These are phyloP conservation scores for Nannizzia gypsea DNA, from an alignment of 2,329 filamentous ascomycete species.

Conservation along the genomic window DNA sequence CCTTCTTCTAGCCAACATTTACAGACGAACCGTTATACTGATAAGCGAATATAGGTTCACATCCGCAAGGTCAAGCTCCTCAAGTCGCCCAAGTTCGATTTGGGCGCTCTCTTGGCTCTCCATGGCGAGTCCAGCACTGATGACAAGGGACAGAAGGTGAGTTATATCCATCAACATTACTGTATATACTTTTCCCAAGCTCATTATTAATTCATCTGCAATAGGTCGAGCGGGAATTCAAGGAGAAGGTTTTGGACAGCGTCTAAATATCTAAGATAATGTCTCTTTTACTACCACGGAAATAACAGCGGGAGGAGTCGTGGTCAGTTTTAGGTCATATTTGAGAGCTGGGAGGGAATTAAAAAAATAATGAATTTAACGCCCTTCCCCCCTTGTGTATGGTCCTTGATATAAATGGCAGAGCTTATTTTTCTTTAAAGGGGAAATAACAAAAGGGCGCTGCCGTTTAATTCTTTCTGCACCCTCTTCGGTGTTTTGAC, in stretches of 20 bases:
- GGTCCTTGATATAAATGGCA: slow-evolving; percentile 5
- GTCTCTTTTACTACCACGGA: slow-evolving; percentile 3
- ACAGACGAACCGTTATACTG: not conserved
- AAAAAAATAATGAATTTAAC: slow-evolving; percentile 4
- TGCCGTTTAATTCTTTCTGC: slow-evolving; percentile 2
- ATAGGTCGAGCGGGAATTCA: slow-evolving; percentile 77
- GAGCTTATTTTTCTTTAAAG: not conserved
- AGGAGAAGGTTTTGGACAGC: slow-evolving; percentile 87
- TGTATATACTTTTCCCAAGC: not conserved
- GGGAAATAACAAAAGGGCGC: not conserved
- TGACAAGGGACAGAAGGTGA: slow-evolving; percentile 91
- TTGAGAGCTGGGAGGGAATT: not conserved
- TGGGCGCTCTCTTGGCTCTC: slow-evolving; percentile 87
- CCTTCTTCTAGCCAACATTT: not conserved
- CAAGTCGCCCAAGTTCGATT: slow-evolving; percentile 97
- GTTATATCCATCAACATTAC: slow-evolving; percentile 11
- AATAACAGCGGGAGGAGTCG: slow-evolving; percentile 1
- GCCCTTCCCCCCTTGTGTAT: slow-evolving; percentile 2
- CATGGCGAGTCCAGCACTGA: slow-evolving; percentile 96
- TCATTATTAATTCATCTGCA: slow-evolving; percentile 1
- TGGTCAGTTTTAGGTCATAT: slow-evolving; percentile 4
- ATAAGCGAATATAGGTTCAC: slow-evolving; percentile 58
- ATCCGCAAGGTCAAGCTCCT: slow-evolving; percentile 99
- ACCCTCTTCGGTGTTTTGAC: slow-evolving; percentile 1
- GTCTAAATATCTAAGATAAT: slow-evolving; percentile 49